phyloP scores from a whole-genome alignment of 768 basidiomycete genomes.

The Leccinum ochraceum region DNA sequence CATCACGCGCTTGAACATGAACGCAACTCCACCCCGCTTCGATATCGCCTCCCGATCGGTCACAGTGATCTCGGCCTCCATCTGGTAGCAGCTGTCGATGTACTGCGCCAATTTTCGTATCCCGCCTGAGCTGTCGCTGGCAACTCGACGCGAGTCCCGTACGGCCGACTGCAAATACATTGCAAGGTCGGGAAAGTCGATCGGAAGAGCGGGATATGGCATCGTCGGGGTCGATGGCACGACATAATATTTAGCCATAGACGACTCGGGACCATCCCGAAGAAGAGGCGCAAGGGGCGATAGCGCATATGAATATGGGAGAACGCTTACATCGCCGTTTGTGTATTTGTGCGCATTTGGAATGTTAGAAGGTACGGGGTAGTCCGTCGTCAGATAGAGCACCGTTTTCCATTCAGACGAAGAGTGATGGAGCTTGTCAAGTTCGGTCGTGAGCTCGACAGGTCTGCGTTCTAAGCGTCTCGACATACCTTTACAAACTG shows the following conservation, averaged over 20 bases:
- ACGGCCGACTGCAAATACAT: conserved; percentile 73
- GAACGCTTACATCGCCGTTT: conserved; percentile 58
- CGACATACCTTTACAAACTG: conserved; percentile 73
- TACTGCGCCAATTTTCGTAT: conserved; percentile 69
- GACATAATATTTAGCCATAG: conserved; percentile 67
- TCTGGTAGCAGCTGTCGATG: conserved; percentile 67
- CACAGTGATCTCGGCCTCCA: conserved; percentile 30
- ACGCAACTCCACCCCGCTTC: conserved; percentile 46
- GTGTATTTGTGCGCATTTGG: conserved; percentile 49
- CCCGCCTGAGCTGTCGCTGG: conserved; percentile 59
- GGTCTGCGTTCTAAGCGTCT: background rate
- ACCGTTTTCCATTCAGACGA: conserved; percentile 71
- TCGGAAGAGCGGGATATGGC: conserved; percentile 71
- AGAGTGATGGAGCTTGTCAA: conserved; percentile 54
- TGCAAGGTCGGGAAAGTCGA: conserved; percentile 74
- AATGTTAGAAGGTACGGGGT: conserved; percentile 52
- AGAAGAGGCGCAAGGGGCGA: conserved; percentile 61
- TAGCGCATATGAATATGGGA: conserved; percentile 74
- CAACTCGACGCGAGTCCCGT: conserved; percentile 63
- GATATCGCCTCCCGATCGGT: conserved; percentile 40
- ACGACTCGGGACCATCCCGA: conserved; percentile 61
- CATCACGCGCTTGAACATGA: conserved; percentile 63
- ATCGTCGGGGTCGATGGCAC: conserved; percentile 60
- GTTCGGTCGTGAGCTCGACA: conserved; percentile 1
- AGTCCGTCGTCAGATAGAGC: conserved; percentile 77